These are phyloP conservation scores for Oryza longistaminata DNA, from an alignment of 176 grass and related monocot genomes.

Conservation along the genomic window DNA sequence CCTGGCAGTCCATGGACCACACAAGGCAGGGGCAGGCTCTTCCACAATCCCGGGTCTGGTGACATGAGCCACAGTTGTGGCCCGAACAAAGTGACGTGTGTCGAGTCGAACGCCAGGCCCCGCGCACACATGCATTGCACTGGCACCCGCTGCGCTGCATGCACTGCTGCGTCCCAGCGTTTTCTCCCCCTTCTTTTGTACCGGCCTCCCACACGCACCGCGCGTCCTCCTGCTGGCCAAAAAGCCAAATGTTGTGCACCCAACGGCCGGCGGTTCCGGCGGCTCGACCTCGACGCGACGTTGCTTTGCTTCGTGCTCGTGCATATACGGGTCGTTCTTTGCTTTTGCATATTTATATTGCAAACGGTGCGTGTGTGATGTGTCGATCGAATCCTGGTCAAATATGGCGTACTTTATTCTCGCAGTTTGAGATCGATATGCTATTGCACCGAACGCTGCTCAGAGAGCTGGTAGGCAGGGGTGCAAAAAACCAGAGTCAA, in stretches of 20 bases:
- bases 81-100: slow-evolving; percentile 46
- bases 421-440: no score
- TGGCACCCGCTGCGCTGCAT: no score
- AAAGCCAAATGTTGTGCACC: slow-evolving; percentile 20
- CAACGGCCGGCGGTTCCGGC: slow-evolving; percentile 39
- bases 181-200: neutral
- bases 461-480: no score
- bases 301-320: neutral
- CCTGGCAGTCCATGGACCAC: slow-evolving; percentile 18
- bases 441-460: no score
- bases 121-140: slow-evolving; percentile 34
- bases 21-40: neutral
- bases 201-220: neutral
- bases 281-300: slow-evolving; percentile 9
- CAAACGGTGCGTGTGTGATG: no score
- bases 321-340: neutral
- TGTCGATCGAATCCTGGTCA: no score
- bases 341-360: neutral
- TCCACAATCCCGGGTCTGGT: slow-evolving; percentile 55
- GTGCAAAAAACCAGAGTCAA: no score
- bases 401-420: no score
- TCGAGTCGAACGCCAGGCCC: slow-evolving; percentile 14
- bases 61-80: slow-evolving; percentile 55
- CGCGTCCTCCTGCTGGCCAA: slow-evolving; percentile 6
- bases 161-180: no score